Evolutionary conservation across 805 yeast genomes (phyloP), one percentile per base, ranked within the genome.

Genomic region (Candida stauntonica): DNA sequence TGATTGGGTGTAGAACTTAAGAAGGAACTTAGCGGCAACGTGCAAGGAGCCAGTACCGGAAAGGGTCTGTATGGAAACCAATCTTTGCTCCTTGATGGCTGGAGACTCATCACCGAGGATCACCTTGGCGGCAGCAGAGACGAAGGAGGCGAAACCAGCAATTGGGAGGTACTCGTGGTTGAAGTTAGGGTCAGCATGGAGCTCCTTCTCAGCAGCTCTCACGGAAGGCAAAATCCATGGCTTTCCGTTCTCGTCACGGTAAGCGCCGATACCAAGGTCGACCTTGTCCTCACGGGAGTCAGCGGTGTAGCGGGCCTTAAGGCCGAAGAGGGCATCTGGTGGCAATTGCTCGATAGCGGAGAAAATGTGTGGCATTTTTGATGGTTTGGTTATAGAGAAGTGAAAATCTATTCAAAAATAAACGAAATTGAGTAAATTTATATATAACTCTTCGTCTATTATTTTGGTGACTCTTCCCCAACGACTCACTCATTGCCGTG

Each of bases 21-120:
- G 42, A 32, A 66, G 38, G 39, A 67, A 64, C 45, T 59, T 65
- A n/a, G 87, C 96, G 21, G 89, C 93, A 52, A 89, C 66, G 55
- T 89, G 97, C 54, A 89, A 68, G 3, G 98, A 95, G 31, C 95
- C 95, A 12, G 95, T 86, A 44, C 95, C 95, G 16, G 91, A 81
- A 34, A 86, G 68, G 17, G 89, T 74, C 66, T 86, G 95, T 45
- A 81, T 75, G 21, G 86, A 79, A 26, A 79, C 73, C 19, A 77
- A 58, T 45, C 77, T 61, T 21, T 63, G 51, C 44, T 74, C 73
- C 20, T 48, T 44, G 41, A 78, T 56, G 8, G 78, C 79, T 16
- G 62, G 56, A 3, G 83, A 75, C 35, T 79, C 70, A 2, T 64
- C 66, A 29, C 93, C 94, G 32, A 84, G 61, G 41, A 89, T 77